Evolutionary conservation across 352 stramenopile genomes (phyloP).

Genomic region (Pythium oligandrum): DNA sequence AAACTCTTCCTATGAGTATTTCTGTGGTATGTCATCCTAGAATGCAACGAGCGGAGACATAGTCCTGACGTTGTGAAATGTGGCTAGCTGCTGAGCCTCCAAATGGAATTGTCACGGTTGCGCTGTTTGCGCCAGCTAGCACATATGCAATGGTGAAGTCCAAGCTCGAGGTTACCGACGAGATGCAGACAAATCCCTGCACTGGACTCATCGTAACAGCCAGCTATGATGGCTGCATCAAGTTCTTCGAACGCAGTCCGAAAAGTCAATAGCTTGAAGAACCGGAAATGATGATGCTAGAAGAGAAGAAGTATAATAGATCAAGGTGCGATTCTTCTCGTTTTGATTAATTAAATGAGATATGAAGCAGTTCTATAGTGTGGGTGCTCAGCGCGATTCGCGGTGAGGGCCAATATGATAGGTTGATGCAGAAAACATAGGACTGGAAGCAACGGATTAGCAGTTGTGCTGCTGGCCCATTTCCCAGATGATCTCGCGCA

Average conservation of each 20-base stretch:
- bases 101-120: constrained; percentile 75
- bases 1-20: constrained; percentile 79
- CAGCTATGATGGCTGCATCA: constrained; percentile 85
- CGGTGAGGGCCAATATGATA: no score
- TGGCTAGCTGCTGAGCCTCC: constrained; percentile 50
- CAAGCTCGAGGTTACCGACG: constrained; percentile 47
- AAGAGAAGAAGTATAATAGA: no score
- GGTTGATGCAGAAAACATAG: no score
- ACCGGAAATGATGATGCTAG: no score
- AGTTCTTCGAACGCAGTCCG: constrained; percentile 58
- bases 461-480: constrained; percentile 38
- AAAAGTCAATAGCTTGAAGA: constrained; percentile 13
- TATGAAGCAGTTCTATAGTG: no score
- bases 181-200: constrained; percentile 64
- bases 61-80: not conserved
- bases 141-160: constrained; percentile 80
- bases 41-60: not conserved
- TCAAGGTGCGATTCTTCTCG: no score
- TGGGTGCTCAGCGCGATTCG: no score
- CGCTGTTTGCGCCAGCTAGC: constrained; percentile 73
- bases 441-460: no score
- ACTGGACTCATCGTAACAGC: constrained; percentile 75
- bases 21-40: constrained; percentile 38
- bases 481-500: constrained; percentile 38
- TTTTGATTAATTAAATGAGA: no score